Evolutionary conservation across 495 filamentous ascomycete species (phyloP).

Genomic region (Poronia punctata): DNA sequence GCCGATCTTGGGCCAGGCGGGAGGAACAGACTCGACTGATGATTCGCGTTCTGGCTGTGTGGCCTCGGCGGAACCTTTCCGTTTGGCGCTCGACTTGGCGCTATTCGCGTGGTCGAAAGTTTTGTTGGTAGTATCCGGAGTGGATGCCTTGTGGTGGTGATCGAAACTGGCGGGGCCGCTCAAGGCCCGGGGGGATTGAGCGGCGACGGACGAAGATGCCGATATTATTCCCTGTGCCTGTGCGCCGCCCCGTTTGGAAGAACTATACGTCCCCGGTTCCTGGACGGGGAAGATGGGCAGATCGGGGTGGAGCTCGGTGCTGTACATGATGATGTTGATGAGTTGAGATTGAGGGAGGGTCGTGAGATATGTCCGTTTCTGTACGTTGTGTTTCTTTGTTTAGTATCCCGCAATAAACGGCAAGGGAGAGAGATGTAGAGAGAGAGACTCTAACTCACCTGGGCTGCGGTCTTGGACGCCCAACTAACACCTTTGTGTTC

Average conservation of each 20-base stretch:
- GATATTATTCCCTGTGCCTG: slow-evolving; percentile 25
- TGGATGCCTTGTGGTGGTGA: slow-evolving; percentile 6
- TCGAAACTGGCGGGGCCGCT: slow-evolving; percentile 31
- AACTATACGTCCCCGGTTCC: slow-evolving; percentile 9
- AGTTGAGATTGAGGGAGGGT: slow-evolving; percentile 30
- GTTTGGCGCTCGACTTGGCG: slow-evolving; percentile 15
- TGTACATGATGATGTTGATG: slow-evolving; percentile 30
- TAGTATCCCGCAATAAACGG: slow-evolving; percentile 25
- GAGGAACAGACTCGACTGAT: slow-evolving; percentile 37
- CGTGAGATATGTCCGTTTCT: slow-evolving; percentile 35
- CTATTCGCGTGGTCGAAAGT: background rate
- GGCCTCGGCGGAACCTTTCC: slow-evolving; percentile 5
- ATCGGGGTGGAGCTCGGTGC: slow-evolving; percentile 32
- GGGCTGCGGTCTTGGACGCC: slow-evolving; percentile 34
- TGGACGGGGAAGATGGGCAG: slow-evolving; percentile 36
- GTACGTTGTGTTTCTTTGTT: slow-evolving; percentile 6
- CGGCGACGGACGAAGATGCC: slow-evolving; percentile 27
- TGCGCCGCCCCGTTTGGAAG: slow-evolving; percentile 10
- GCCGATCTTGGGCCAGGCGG: slow-evolving; percentile 61
- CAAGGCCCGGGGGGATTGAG: too few species aligned
- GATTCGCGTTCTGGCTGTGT: slow-evolving; percentile 10
- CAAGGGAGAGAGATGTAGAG: slow-evolving; percentile 29
- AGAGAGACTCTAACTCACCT: slow-evolving; percentile 29
- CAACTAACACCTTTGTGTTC: slow-evolving; percentile 35
- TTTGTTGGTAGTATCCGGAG: background rate